Conservation (phyloP, 163 green algal genomes). For the Scenedesmus sp. region DNA sequence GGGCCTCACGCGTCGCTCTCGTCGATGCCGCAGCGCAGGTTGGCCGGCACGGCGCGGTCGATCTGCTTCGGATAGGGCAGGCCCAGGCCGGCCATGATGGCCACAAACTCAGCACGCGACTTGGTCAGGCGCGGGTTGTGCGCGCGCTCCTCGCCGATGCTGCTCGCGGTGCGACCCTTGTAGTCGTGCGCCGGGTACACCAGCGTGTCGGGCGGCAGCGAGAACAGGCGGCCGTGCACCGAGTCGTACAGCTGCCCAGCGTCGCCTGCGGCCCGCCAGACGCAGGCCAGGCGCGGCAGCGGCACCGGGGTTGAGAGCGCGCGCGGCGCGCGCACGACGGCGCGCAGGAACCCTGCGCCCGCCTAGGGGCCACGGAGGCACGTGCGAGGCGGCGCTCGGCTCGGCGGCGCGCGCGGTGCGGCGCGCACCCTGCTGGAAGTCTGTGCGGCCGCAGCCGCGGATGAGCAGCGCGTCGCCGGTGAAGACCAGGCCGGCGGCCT, state of each 20-base stretch:
- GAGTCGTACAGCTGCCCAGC: conserved; percentile 46
- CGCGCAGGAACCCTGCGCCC: too few relatives aligned
- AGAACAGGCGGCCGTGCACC: conserved; percentile 54
- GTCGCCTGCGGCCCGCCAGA: conserved; percentile 25
- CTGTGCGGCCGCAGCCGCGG: conserved; percentile 69
- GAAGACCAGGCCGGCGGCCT: conserved; percentile 55
- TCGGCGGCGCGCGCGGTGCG: too few relatives aligned
- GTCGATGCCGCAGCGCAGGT: conserved; percentile 43
- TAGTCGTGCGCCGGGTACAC: conserved; percentile 73
- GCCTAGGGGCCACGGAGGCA: too few relatives aligned
- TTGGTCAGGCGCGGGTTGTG: conserved; percentile 58
- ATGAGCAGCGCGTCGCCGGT: conserved; percentile 73
- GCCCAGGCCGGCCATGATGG: conserved; percentile 65
- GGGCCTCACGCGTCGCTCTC: conserved; percentile 8
- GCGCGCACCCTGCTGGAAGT: conserved; percentile 65
- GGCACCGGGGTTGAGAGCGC: background rate
- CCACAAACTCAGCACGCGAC: conserved; percentile 53
- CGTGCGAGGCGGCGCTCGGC: too few relatives aligned
- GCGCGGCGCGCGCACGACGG: too few relatives aligned
- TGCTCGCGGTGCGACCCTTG: conserved; percentile 56
- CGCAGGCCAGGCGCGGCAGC: background rate
- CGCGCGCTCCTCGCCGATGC: conserved; percentile 57
- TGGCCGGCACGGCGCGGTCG: conserved; percentile 59
- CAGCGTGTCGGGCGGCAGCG: conserved; percentile 55
- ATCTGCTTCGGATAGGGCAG: conserved; percentile 72